A percentile compares a stretch with the other conserved stretches of the same genome.
Evolutionary conservation across 768 basidiomycete species (phyloP).

Genomic region (Galerina sulciceps): DNA sequence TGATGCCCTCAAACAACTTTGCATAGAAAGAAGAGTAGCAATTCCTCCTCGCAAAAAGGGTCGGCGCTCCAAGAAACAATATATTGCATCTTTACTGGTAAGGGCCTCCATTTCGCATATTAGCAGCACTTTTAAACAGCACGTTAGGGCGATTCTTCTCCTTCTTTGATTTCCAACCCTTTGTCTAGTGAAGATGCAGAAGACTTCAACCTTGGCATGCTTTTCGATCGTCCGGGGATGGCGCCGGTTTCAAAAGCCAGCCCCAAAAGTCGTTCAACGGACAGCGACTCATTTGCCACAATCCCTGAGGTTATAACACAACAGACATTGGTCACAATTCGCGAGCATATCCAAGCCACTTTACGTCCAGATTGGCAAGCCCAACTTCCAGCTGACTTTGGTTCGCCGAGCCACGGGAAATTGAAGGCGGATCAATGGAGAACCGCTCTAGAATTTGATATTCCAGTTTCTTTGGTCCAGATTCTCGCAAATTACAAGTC

Average conservation of each 20-base stretch:
- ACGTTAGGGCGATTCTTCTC: neutral
- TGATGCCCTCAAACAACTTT: neutral
- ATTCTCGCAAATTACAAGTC: neutral
- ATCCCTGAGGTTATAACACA: neutral
- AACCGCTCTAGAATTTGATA: constrained; percentile 23
- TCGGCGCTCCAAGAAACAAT: neutral
- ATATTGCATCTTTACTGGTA: neutral
- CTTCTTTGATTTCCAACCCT: neutral
- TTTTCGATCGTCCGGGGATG: too few species aligned
- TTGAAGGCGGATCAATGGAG: constrained; percentile 29
- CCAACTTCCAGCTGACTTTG: neutral
- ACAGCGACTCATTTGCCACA: neutral
- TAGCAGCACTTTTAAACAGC: neutral
- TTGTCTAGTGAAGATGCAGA: neutral
- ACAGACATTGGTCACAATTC: neutral
- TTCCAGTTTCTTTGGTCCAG: constrained; percentile 19
- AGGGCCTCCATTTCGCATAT: neutral
- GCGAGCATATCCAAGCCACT: neutral
- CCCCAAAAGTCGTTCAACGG: neutral
- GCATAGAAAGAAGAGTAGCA: neutral
- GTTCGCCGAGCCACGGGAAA: constrained; percentile 19
- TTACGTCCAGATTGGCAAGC: neutral
- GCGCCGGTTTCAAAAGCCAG: too few species aligned
- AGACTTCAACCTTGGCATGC: neutral
- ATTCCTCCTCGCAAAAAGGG: neutral